Base-by-base conservation (phyloP, 2,329 filamentous ascomycete species). In the Aspergillus sp. region DNA sequence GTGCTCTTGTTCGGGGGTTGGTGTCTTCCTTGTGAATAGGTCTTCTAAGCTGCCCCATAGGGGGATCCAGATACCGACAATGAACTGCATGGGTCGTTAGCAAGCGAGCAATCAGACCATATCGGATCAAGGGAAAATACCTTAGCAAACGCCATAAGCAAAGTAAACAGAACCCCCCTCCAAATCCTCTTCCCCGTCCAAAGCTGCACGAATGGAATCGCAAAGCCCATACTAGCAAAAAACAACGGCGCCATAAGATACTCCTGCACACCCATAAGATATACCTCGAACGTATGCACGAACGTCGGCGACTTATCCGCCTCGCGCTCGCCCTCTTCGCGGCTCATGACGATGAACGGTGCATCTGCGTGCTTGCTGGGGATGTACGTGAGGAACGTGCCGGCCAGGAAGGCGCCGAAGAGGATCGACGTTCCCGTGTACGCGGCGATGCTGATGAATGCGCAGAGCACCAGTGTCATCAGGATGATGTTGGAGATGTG, bases 391-490 rank as follows among this genome's bases (percentile, higher is more conserved):
- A 69, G 52, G 29, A 70, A 67, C 1, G 60, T 57, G 0, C 67
- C 66, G 0, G 61, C 62, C 1, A 64, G 51, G 34, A 69, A 70
- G 0, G 66, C 59, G 4, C 67, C 68, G 30, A 68, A 69, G 1
- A 70, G 54, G 3, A 69, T 57, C 0, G 66, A 68, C 3, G 66
- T 69, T 3, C 68, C 68, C 5, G 66, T 52, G 43, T 55, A 70
- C 2, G 59, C 59, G 1, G 67, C 65, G 10, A 69, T 66, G 5
- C 41, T 51, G 30, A 64, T 56, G 3, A 64, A 64, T 0, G 61
- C 61, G 2, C 51, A 61, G 2, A 70, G 51, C 1, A 66, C 57
- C 1, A 66, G 44, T 3, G 52, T 55, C 64, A 70, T 69, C 7
- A 70, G 56, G 1, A 63, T 52, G 43, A 67, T 61, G 38, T 64